Conservation (phyloP, 371 early-diverging fungal species). For the Apophysomyces trapeziformis region DNA sequence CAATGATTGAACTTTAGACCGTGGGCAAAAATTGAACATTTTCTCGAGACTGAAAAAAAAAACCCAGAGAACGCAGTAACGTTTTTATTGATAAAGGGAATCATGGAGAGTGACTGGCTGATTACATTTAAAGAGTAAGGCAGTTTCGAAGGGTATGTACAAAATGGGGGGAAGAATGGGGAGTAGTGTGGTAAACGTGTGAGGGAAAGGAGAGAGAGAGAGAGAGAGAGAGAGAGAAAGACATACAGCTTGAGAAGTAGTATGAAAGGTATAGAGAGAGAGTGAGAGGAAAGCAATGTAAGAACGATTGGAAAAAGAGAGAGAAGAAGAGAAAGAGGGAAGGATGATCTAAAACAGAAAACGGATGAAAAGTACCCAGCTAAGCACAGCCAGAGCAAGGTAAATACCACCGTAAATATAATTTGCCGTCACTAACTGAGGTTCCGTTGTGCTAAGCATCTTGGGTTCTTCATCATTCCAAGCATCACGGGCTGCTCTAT, state of each 20-base stretch:
- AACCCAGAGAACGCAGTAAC: no score
- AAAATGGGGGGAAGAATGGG: no score
- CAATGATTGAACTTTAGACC: no score
- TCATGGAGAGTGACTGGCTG: no score
- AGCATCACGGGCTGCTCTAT: constrained; percentile 30
- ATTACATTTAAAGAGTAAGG: no score
- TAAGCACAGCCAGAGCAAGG: constrained; percentile 35
- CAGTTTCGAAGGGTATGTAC: no score
- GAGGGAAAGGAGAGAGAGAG: background rate
- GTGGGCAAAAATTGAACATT: no score
- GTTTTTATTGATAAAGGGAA: no score
- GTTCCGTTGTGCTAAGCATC: background rate
- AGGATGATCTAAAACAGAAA: constrained; percentile 26
- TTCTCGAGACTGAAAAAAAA: no score
- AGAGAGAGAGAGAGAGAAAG: background rate
- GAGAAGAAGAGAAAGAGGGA: no score
- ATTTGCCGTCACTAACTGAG: constrained; percentile 28
- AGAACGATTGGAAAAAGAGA: background rate
- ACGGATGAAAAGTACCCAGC: constrained; percentile 57
- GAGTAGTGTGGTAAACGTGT: no score
- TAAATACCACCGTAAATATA: constrained; percentile 55
- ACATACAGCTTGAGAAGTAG: background rate
- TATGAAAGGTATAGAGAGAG: background rate
- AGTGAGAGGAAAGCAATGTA: background rate
- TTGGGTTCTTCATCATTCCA: constrained; percentile 17